Evolutionary conservation across 495 filamentous ascomycete species (phyloP), one percentile per base, ranked within the genome.

Genomic region (Bryoglossum gracile): DNA sequence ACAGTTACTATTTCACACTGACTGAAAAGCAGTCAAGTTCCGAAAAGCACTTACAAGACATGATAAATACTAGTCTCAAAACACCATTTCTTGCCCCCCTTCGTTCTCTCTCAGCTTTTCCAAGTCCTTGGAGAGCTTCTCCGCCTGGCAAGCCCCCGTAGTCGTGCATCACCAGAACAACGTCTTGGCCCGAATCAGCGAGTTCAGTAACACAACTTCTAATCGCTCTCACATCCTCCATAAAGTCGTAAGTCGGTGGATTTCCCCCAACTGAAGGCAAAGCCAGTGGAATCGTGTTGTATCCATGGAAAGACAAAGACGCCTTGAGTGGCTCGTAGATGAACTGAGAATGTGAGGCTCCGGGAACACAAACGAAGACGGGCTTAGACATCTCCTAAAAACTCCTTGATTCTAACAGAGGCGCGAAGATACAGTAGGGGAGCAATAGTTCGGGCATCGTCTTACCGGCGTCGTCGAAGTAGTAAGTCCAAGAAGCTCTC

Each of bases 161-260:
- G 3, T 60, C 65, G 51, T 77, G 73, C 38, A 62, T 56, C 0
- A 75, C 70, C 9, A 77, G 42, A 8, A 73, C 51, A 5, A 75
- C 61, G 17, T 68, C 59, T 37, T 54, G 39, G 16, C 65, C 62
- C n/a, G 51, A 37, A 14, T 63, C 60, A 6, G 58, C 55, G 21
- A 63, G 43, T n/a, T 55, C 41, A 22, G 43, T 40, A 8, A 61
- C 48, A 5, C 51, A 40, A 3, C 38, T 53, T 32, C 63, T 53
- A 24, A 65, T 63, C 0, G 50, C 55, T 34, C 54, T 43, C 28
- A 65, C 35, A 51, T 65, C 63, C 41, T 50, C 47, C 3, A 51
- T 55, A 48, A 62, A 65, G 45, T 62, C 56, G 37, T 58, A 68
- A 58, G 19, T 68, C 53, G 51, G 65, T 52, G 34, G 67, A 56